Evolutionary conservation across 768 basidiomycete genomes (phyloP).

Genomic region (Lactarius sp.): DNA sequence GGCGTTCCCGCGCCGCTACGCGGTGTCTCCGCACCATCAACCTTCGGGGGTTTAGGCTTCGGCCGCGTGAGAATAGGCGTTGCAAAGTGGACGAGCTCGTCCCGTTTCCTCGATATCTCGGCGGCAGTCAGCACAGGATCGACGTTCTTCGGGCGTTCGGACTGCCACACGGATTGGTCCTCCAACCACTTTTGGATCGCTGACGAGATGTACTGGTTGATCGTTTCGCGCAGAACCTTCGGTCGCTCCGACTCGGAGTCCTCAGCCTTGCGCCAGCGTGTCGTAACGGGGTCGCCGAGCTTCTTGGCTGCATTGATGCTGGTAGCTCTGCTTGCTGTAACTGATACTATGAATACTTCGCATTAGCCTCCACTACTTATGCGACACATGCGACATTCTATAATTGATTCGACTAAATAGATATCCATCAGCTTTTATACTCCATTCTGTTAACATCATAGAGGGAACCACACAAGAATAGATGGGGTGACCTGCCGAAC

Average conservation of each 20-base stretch:
- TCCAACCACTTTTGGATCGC: conserved; percentile 95
- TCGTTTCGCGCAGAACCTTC: conserved; percentile 74
- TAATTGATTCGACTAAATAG: no score
- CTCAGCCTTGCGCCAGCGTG: conserved; percentile 79
- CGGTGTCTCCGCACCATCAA: conserved; percentile 67
- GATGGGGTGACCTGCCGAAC: no score
- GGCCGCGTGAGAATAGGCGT: conserved; percentile 87
- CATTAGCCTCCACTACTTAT: no score
- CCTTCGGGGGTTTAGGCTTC: conserved; percentile 80
- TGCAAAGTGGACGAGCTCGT: conserved; percentile 87
- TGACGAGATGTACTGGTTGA: conserved; percentile 81
- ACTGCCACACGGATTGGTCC: conserved; percentile 82
- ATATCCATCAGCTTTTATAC: no score
- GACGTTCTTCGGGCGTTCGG: conserved; percentile 83
- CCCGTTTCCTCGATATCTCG: conserved; percentile 87
- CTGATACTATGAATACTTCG: no score
- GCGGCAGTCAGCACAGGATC: conserved; percentile 76
- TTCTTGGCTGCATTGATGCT: conserved; percentile 80
- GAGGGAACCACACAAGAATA: no score
- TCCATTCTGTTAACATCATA: no score
- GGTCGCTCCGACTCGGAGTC: conserved; percentile 57
- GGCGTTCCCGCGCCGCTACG: conserved; percentile 59
- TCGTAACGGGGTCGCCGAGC: conserved; percentile 81
- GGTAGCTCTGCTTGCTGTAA: conserved; percentile 21
- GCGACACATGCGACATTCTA: no score